Base-by-base conservation (phyloP, 352 stramenopile genomes). In the Pythium biforme region DNA sequence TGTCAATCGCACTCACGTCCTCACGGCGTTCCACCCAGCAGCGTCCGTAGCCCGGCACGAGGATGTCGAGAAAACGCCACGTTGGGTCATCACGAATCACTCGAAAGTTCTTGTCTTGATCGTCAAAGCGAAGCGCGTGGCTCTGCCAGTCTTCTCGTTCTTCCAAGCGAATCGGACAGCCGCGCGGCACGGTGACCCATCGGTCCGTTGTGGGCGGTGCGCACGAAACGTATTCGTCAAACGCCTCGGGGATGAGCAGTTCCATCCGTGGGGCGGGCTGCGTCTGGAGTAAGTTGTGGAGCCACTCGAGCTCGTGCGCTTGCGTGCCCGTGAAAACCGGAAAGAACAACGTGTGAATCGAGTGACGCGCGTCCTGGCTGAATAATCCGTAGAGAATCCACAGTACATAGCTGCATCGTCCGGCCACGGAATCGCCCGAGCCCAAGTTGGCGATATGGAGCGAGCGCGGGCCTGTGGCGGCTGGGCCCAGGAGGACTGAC, bases 1-100 rank as follows among this genome's bases (percentile, higher is more conserved):
- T 9, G 6, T 25, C 23, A 23, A 60, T 12, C n/a, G 3, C 8
- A 34, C 31, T 43, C 14, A 60, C 4, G 20, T 6, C 4, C 15
- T 59, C 53, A 19, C 25, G 22, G 10, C 54, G 23, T 10, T 60
- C 54, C 12, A 60, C 54, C 40, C 40, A 52, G 20, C 54, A 52
- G 5, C 54, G 54, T 1, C 54, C 54, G 41, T 60, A 60, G 3
- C 40, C 54, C 3, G 54, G 54, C 1, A 60, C 54, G 11, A 60
- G 41, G 20, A 60, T 15, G 12, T 60, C 54, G 40, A 59, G 15
- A 19, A 59, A 59, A 0, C 8, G 17, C 14, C 19, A 23, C 14
- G 37, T 41, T 14, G 53, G 53, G n/a, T 59, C 53, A 26, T 59
- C 53, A 2, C 53, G 53, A 2, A 59, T 5, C 12, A 59, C 53